Evolutionary conservation across 1,284 basidiomycete genomes (phyloP), one percentile per base, ranked within the genome.

Genomic region (Golubevia pallescens): DNA sequence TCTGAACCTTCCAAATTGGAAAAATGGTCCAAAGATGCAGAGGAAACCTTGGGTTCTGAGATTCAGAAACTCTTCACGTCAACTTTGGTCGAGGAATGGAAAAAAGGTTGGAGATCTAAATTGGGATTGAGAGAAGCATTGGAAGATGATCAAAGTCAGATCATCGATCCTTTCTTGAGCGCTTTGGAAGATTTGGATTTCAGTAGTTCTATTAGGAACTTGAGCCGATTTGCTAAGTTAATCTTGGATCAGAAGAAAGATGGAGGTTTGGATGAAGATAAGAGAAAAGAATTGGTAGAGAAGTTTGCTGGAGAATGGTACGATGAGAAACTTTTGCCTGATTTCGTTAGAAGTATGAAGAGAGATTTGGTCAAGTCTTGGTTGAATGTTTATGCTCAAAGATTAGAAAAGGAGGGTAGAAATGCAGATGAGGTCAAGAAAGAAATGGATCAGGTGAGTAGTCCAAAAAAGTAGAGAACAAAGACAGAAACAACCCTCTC

Each of bases 61-160:
- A 58, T 83, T n/a, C 63, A 78, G 65, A 34, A 28, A 16, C 34
- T 68, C 4, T 77, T 79, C 20, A 71, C 70, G 7, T 64, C 51
- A 2, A 74, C 77, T 34, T 53, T 79, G 48, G 52, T 72, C 19
- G 66, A 69, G 20, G 75, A 75, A 54, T 84, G 80, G 80, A 71
- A 74, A 53, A 52, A 56, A 7, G 72, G 61, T 13, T 83, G 77
- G 63, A 63, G 66, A 1, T 63, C 58, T 0, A 67, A 77, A 10
- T 64, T 84, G 1, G 81, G 78, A 8, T 57, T 84, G 7, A 56
- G 21, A 16, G 34, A 52, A 2, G 54, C 21, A 19, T 68, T 57
- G 3, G 60, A 67, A 20, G 24, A 68, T 24, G 60, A 58, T 32
- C 24, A 57, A 32, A 16, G 42, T 14, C 32, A 57, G 5, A 52